Percentiles rank a stretch among this genome's conserved stretches.
phyloP scores from a whole-genome alignment of 352 stramenopile species.

The Phytophthora tentaculata region DNA sequence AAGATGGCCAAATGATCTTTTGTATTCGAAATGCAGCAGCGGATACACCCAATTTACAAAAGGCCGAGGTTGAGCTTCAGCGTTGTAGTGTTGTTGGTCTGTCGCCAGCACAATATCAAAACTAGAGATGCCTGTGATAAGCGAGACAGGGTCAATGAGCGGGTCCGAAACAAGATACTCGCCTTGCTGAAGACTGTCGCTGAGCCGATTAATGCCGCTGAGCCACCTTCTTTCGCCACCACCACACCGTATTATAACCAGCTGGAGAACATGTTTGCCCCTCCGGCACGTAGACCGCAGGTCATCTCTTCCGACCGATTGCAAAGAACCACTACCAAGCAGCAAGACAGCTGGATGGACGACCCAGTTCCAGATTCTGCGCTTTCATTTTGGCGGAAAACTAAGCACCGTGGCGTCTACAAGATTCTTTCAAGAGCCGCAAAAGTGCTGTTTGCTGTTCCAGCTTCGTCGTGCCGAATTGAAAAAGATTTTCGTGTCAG shows the following conservation, averaged over 20 bases:
- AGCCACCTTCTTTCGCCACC: neutral
- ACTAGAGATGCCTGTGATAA: neutral
- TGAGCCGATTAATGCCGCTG: neutral
- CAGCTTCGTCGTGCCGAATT: no score
- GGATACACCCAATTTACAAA: neutral
- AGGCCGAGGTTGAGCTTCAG: neutral
- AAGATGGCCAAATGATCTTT: neutral
- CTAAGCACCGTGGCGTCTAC: no score
- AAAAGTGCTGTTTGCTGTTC: no score
- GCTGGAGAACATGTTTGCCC: neutral
- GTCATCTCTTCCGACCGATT: neutral
- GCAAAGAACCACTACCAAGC: neutral
- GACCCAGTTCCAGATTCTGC: neutral
- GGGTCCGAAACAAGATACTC: neutral
- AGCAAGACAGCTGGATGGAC: neutral
- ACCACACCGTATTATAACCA: neutral
- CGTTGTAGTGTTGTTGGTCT: neutral
- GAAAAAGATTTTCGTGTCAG: no score
- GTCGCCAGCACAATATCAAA: neutral
- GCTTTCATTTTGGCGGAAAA: neutral
- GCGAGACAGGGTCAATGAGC: neutral
- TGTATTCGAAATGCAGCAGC: neutral
- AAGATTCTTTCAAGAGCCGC: no score
- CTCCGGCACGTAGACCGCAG: no score
- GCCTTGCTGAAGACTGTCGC: neutral